Percentiles rank a stretch among this genome's conserved stretches.
Conservation (phyloP, 768 basidiomycete genomes). For the Chiua virens region DNA sequence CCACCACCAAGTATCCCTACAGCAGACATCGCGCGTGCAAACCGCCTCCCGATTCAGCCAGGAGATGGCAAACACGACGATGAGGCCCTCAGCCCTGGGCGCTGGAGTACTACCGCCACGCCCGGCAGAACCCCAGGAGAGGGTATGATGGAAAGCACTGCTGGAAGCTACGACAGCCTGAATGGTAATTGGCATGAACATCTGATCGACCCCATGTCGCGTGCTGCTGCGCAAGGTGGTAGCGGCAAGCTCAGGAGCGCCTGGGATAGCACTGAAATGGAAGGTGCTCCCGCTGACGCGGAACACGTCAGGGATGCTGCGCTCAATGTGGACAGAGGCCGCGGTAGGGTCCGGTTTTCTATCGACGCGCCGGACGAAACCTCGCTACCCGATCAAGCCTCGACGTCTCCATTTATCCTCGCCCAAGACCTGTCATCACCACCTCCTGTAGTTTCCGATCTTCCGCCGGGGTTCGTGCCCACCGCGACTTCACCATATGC, state of each 20-base stretch:
- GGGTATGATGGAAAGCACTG: slow-evolving; percentile 14
- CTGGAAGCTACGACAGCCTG: slow-evolving; percentile 19
- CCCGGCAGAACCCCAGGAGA: slow-evolving; percentile 46
- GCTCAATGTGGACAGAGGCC: slow-evolving; percentile 3
- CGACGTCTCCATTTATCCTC: slow-evolving; percentile 12
- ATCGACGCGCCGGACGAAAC: slow-evolving; percentile 13
- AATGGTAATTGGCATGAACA: slow-evolving; percentile 29
- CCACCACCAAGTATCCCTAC: slow-evolving; percentile 32
- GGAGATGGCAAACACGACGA: slow-evolving; percentile 30
- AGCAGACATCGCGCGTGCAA: slow-evolving; percentile 29
- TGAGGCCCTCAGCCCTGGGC: slow-evolving; percentile 47
- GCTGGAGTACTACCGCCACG: slow-evolving; percentile 77
- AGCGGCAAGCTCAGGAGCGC: slow-evolving; percentile 27
- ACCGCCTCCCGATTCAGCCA: slow-evolving; percentile 24
- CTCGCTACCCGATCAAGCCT: slow-evolving; percentile 10
- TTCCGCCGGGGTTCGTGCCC: slow-evolving; percentile 32
- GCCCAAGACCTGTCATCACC: slow-evolving; percentile 14
- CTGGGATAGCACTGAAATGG: slow-evolving; percentile 46
- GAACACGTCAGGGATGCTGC: slow-evolving; percentile 22
- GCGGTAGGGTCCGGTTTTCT: slow-evolving; percentile 19
- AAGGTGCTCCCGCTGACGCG: slow-evolving; percentile 31
- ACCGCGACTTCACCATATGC: slow-evolving; percentile 20
- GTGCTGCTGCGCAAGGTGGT: slow-evolving; percentile 17
- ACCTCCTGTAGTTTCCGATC: slow-evolving; percentile 15
- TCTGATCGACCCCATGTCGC: slow-evolving; percentile 30